Evolutionary conservation across 2,329 filamentous ascomycete species (phyloP).

Genomic region (Aspergillus flavus): DNA sequence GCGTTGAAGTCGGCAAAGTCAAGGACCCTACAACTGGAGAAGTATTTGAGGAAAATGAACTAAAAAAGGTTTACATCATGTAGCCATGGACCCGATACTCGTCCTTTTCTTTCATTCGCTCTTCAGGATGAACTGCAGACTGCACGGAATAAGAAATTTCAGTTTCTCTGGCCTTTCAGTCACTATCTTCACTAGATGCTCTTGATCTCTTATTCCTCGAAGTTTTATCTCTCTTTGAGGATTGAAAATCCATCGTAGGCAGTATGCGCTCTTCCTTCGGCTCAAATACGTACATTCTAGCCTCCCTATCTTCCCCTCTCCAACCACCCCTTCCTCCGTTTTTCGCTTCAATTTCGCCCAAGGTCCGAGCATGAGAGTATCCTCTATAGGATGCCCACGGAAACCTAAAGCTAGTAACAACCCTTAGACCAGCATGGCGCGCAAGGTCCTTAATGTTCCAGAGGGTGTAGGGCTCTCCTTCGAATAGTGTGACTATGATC

Average conservation of each 20-base stretch:
- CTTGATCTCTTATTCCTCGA: conserved; percentile 37
- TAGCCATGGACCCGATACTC: conserved; percentile 40
- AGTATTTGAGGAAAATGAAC: conserved; percentile 60
- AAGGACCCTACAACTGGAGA: conserved; percentile 79
- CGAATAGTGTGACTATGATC: conserved; percentile 86
- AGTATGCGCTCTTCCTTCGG: conserved; percentile 34
- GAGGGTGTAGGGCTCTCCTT: conserved; percentile 89
- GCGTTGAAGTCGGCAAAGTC: conserved; percentile 63
- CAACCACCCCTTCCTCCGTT: conserved; percentile 46
- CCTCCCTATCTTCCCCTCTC: conserved; percentile 51
- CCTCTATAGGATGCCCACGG: conserved; percentile 51
- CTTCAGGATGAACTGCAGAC: not conserved
- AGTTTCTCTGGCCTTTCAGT: conserved; percentile 19
- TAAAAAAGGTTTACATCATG: conserved; percentile 91
- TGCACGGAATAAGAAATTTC: not conserved
- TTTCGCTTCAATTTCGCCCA: conserved; percentile 48
- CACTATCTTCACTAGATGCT: conserved; percentile 37
- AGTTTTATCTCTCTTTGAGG: conserved; percentile 21
- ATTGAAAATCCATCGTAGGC: not conserved
- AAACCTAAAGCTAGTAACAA: conserved; percentile 52
- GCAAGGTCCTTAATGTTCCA: conserved; percentile 93
- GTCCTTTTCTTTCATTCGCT: not conserved
- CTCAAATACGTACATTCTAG: conserved; percentile 51
- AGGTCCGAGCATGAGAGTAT: conserved; percentile 51
- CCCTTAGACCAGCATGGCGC: conserved; percentile 61